Evolutionary conservation across 257 asterid genomes (phyloP).

Genomic region (Solanum phureja): DNA sequence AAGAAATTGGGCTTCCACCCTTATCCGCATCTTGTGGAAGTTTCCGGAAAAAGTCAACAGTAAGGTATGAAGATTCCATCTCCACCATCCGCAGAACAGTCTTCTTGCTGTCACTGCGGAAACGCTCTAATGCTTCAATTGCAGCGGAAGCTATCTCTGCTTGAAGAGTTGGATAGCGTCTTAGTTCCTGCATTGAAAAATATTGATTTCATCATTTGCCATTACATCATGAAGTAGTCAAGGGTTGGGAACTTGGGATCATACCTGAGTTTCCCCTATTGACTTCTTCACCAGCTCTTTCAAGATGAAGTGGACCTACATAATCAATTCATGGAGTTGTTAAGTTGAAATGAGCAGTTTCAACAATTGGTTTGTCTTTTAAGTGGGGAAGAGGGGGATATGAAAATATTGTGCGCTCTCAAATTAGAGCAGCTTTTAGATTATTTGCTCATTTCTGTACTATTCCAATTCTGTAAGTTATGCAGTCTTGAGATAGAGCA

Average conservation of each 20-base stretch:
- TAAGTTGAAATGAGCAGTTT: not conserved
- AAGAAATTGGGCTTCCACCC: constrained; percentile 19
- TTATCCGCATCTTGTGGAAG: constrained; percentile 33
- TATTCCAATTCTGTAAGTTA: not conserved
- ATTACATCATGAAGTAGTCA: not conserved
- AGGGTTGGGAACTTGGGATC: not conserved
- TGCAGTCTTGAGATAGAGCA: not conserved
- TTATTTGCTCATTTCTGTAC: not conserved
- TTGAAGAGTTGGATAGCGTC: constrained; percentile 31
- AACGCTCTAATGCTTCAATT: constrained; percentile 27
- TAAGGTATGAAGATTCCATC: constrained; percentile 35
- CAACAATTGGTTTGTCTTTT: not conserved
- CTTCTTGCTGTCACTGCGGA: constrained; percentile 26
- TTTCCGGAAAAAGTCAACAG: constrained; percentile 33
- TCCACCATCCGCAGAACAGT: constrained; percentile 32
- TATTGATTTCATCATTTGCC: not conserved
- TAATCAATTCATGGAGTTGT: not conserved
- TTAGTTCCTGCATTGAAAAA: constrained; percentile 17
- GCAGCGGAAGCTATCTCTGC: constrained; percentile 22
- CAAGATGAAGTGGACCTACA: constrained; percentile 29
- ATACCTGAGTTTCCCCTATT: constrained; percentile 30
- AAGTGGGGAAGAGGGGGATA: not conserved
- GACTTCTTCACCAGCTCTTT: constrained; percentile 37
- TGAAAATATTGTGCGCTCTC: not conserved
- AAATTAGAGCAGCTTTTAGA: not conserved